Base-by-base conservation (phyloP, 2,329 filamentous ascomycete genomes). In the Penicillium brevicompactum region DNA sequence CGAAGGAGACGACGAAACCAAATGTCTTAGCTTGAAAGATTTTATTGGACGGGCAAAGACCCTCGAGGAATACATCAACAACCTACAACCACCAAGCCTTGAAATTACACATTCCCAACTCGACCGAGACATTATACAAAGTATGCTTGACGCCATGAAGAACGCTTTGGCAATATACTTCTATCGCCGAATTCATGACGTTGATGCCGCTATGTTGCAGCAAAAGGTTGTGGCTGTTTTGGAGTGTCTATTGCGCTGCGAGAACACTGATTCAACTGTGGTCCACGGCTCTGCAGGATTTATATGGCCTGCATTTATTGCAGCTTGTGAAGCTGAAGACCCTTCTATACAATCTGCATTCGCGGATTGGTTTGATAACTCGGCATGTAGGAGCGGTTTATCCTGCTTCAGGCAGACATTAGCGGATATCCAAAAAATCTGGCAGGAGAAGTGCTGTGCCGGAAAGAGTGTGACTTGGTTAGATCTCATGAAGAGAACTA, bases 131-230 rank as follows among this genome's bases (percentile, higher is more conserved):
- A 56, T 68, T 4, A 57, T 70, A 11, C 61, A 67, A 4, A 67
- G 62, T 47, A 70, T 76, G 58, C 60, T 74, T 0, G 58, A 70
- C 0, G 76, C 76, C 7, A 74, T 80, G 52, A 74, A 77, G 8
- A 70, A 77, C 32, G 76, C 77, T 0, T 57, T 80, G 10, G 64
- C 74, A 4, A 78, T 80, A 3, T 80, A 77, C 59, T 80, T 80
- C 46, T 78, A 80, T 56, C 70, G 78, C 1, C 66, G 76, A 4
- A 73, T 80, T 7, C 73, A 76, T 59, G 68, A 77, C 38, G 55
- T 77, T 4, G 74, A 76, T 31, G 68, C 75, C 9, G 73, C 74
- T 45, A 69, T 78, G 3, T 51, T 80, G 0, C 77, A 80, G 46
- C 64, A 71, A 4, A 58, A 67, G 3, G 77, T 80, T 0, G 57